These are phyloP conservation scores for Graphiopsis chlorocephala DNA, from an alignment of 2,329 filamentous ascomycete species.

Conservation along the genomic window DNA sequence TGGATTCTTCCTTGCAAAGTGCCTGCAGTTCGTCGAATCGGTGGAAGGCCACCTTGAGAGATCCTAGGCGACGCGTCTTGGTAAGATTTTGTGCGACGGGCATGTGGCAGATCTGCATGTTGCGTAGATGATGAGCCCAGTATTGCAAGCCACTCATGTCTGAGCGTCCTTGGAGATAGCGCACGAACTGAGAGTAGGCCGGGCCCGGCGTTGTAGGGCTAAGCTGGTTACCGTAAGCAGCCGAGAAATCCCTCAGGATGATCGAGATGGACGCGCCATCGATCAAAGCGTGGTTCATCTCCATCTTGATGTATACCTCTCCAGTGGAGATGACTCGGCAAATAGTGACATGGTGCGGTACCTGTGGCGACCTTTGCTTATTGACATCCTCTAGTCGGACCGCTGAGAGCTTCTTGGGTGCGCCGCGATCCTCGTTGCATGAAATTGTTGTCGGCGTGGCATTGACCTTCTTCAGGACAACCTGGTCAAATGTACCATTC, in stretches of 20 bases:
- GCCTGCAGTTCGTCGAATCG: conserved; percentile 12
- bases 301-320: conserved; percentile 10
- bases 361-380: conserved; percentile 28
- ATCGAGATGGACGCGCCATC: conserved; percentile 11
- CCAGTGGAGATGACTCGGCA: conserved; percentile 14
- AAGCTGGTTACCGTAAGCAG: conserved; percentile 9
- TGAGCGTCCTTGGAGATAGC: conserved; percentile 5
- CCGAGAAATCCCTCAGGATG: conserved; percentile 10
- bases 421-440: not conserved
- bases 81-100: conserved; percentile 7
- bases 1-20: not conserved
- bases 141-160: conserved; percentile 14
- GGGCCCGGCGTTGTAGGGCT: not conserved
- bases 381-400: conserved; percentile 45
- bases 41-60: conserved; percentile 14
- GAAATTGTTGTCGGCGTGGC: conserved; percentile 7
- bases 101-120: conserved; percentile 4
- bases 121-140: conserved; percentile 9
- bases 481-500: conserved; percentile 11
- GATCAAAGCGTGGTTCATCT: conserved; percentile 13
- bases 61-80: conserved; percentile 7
- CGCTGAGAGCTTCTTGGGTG: not conserved
- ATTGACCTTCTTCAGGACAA: conserved; percentile 7
- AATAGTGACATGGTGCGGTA: conserved; percentile 14
- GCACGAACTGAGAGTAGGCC: conserved; percentile 7